phyloP scores from a whole-genome alignment of 371 early-diverging fungal species.

The Dichotomocladium elegans region DNA sequence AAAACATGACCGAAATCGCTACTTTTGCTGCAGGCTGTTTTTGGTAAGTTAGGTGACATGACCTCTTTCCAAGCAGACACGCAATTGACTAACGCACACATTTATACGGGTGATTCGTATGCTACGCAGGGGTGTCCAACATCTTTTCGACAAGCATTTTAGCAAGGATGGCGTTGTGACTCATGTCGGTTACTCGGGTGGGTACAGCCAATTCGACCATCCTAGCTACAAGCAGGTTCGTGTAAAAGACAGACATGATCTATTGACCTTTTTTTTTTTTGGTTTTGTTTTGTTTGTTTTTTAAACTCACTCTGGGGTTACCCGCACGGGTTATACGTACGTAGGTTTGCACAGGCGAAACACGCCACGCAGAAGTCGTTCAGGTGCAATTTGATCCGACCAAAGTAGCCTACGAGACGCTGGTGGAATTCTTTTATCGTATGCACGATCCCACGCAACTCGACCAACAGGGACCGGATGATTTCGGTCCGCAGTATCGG shows the following conservation, averaged over 20 bases:
- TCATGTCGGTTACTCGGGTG: conserved; percentile 86
- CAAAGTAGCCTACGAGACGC: conserved; percentile 57
- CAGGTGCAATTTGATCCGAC: conserved; percentile 74
- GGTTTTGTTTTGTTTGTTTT: no score
- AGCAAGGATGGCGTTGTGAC: conserved; percentile 55
- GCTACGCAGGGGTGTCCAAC: conserved; percentile 82
- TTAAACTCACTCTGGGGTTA: background rate
- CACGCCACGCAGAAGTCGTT: conserved; percentile 85
- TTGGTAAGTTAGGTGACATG: conserved; percentile 14
- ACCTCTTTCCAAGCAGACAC: background rate
- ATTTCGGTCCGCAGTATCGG: conserved; percentile 74
- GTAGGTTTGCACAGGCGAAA: conserved; percentile 65
- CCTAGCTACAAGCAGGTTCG: conserved; percentile 65
- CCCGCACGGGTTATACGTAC: background rate
- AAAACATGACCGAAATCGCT: conserved; percentile 9
- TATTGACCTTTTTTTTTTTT: no score
- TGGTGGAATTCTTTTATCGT: conserved; percentile 83
- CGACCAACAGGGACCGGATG: conserved; percentile 13
- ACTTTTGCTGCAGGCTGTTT: conserved; percentile 25
- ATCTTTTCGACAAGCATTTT: conserved; percentile 63
- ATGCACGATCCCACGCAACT: conserved; percentile 63
- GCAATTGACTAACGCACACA: no score
- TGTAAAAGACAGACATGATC: no score
- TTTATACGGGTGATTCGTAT: background rate
- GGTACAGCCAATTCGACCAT: conserved; percentile 37